phyloP scores from a whole-genome alignment of 306 rosid genomes.

The Vigna hirtella region DNA sequence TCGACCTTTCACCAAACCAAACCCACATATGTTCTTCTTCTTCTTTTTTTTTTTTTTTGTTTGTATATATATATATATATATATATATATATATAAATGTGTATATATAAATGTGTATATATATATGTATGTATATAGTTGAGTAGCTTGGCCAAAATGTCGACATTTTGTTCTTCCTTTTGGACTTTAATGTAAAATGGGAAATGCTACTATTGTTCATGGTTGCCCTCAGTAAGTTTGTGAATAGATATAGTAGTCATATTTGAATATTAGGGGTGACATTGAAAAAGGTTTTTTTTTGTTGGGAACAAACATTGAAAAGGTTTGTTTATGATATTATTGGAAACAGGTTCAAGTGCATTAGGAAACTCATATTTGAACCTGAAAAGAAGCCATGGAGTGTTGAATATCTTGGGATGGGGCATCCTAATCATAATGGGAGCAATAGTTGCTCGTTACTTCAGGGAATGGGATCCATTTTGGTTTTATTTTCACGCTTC shows the following conservation, averaged over 20 bases:
- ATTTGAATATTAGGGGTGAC: neutral
- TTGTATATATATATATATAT: too few species aligned
- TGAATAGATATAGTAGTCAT: neutral
- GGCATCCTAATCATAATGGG: conserved; percentile 74
- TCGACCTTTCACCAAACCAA: conserved; percentile 50
- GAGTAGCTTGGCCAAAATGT: too few species aligned
- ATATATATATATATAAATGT: too few species aligned
- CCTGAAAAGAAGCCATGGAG: conserved; percentile 73
- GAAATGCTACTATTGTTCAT: neutral
- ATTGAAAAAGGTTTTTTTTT: neutral
- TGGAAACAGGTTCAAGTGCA: conserved; percentile 55
- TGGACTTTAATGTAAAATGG: neutral
- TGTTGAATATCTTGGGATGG: conserved; percentile 77
- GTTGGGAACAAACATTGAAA: too few species aligned
- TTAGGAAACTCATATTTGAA: conserved; percentile 34
- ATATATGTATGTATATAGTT: too few species aligned
- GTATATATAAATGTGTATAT: too few species aligned
- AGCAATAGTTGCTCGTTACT: conserved; percentile 68
- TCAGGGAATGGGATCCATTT: conserved; percentile 61
- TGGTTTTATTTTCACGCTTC: conserved; percentile 72
- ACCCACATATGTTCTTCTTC: neutral
- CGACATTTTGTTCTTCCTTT: neutral
- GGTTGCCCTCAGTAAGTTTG: neutral
- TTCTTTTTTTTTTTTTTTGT: neutral
- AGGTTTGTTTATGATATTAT: neutral